A percentile compares a stretch with the other conserved stretches of the same genome.
phyloP scores from a whole-genome alignment of 106 monocot genomes.

The Acorus gramineus region DNA sequence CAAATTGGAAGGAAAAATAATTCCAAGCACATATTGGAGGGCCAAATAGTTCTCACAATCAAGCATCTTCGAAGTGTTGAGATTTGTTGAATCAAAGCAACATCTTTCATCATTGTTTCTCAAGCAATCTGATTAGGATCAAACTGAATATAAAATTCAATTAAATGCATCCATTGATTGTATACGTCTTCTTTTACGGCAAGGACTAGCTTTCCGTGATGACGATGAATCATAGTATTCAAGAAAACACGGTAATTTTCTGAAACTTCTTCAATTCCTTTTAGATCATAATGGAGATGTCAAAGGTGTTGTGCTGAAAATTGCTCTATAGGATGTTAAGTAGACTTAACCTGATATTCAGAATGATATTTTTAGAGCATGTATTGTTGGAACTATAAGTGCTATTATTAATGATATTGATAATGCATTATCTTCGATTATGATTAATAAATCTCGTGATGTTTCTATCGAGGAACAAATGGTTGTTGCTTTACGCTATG shows the following conservation, averaged over 20 bases:
- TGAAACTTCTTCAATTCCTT: background rate
- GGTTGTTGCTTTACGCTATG: background rate
- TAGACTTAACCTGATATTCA: background rate
- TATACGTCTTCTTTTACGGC: background rate
- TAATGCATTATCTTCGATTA: background rate
- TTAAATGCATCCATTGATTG: too few species aligned
- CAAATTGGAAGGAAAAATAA: background rate
- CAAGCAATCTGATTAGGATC: background rate
- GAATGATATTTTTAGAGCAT: background rate
- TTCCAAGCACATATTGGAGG: background rate
- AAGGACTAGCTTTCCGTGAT: background rate
- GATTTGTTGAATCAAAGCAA: constrained; percentile 3
- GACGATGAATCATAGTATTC: background rate
- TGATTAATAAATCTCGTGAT: background rate
- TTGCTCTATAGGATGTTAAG: background rate
- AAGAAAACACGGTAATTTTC: background rate
- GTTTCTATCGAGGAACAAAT: background rate
- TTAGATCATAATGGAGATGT: background rate
- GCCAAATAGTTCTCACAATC: too few species aligned
- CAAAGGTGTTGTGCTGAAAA: background rate
- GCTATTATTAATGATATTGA: background rate
- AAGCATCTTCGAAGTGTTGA: background rate
- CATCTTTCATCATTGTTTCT: background rate
- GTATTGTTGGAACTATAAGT: background rate
- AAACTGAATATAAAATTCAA: background rate